Base-by-base conservation (phyloP, 192 early-diverging fungal species). In the Helicostylum pulchrum region DNA sequence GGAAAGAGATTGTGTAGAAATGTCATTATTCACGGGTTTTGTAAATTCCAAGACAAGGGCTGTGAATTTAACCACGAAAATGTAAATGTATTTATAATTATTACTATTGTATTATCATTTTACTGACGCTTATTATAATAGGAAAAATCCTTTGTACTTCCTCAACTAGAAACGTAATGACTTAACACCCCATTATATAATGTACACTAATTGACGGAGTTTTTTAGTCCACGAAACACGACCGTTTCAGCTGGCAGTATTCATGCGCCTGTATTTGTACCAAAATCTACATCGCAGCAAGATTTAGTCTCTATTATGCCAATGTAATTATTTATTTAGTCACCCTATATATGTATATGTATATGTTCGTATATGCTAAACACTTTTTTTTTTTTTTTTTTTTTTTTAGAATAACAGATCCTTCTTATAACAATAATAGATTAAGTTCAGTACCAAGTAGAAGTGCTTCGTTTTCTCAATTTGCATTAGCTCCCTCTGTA, bases 41-140 rank as follows among this genome's bases (percentile, higher is more conserved):
- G 91, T 75, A 89, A 92, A 66, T 90, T 73, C 67, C 88, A 91
- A 74, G 76, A 77, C 63, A 83, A 82, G 43, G 90, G 91, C 2
- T 93, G 91, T 76, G 85, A 88, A 72, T 93, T 88, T 75, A 87
- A 82, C 55, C 91, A 93, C 64, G 86, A 87, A 21, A 61, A 65
- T 34, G 87, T 86, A 77, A n/a, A 11, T 20, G 9, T 54, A 54
- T 19, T 48, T 19, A 12, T n/a, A n/a, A n/a, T 17, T 48, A 12
- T 48, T 48, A 5, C 3, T 48, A 15, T 48, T 14, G 0, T 48
- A 5, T 17, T 48, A 12, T 17, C 14, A 12, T 19, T 17, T 19
- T 48, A 34, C 23, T 23, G 31, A 26, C 19, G 52, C 5, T 9
- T 34, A 21, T 20, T 34, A 43, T 12, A 19, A 7, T 36, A 46